A percentile compares a stretch with the other conserved stretches of the same genome.
Evolutionary conservation across 108 stramenopile species (phyloP).

Genomic region (Fragilariopsis cylindrus): DNA sequence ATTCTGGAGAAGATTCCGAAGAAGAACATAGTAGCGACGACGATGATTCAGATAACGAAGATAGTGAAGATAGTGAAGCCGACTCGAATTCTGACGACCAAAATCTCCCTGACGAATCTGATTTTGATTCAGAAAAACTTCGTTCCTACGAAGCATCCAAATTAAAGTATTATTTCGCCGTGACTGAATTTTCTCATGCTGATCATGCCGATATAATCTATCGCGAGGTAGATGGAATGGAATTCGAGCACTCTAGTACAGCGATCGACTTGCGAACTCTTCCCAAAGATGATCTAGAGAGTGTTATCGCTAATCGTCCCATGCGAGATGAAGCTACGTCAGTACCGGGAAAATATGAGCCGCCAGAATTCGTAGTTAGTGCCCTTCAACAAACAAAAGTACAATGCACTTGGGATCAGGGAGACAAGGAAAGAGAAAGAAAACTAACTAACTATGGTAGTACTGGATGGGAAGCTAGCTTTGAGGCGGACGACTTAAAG

Average conservation of each 20-base stretch:
- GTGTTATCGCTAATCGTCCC: slow-evolving; percentile 58
- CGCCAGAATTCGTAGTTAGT: slow-evolving; percentile 86
- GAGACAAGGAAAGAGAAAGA: slow-evolving; percentile 84
- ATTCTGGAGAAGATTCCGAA: slow-evolving; percentile 15
- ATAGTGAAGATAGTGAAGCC: slow-evolving; percentile 25
- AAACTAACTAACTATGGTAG: slow-evolving; percentile 75
- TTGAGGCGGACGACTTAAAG: slow-evolving; percentile 84
- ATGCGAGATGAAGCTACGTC: slow-evolving; percentile 72
- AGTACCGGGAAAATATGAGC: slow-evolving; percentile 86
- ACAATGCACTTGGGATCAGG: slow-evolving; percentile 96
- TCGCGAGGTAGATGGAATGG: slow-evolving; percentile 92
- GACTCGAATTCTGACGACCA: slow-evolving; percentile 22
- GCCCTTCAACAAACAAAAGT: slow-evolving; percentile 93
- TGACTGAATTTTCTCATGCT: slow-evolving; percentile 77
- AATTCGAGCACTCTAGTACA: slow-evolving; percentile 92
- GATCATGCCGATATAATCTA: slow-evolving; percentile 86
- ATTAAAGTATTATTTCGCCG: slow-evolving; percentile 95
- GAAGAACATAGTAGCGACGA: slow-evolving; percentile 26
- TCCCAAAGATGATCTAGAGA: slow-evolving; percentile 59
- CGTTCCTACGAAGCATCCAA: slow-evolving; percentile 94
- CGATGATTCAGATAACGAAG: slow-evolving; percentile 28
- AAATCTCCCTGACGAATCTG: slow-evolving; percentile 39
- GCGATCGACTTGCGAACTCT: slow-evolving; percentile 91
- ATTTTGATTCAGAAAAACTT: slow-evolving; percentile 89
- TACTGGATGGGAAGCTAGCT: slow-evolving; percentile 74